phyloP scores from a whole-genome alignment of 78 protist genomes.

The Dictyostelium discoideum region dicty_2.7 NC_007088.5:6017001-6017500 shows the following conservation, averaged over 20 bases:
- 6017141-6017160: not conserved
- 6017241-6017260: not conserved
- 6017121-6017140: not conserved
- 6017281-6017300: not conserved
- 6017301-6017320: constrained; percentile 9
- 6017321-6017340: constrained; percentile 17
- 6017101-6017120: too few relatives aligned
- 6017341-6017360: not conserved
- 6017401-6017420: not conserved
- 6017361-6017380: not conserved
- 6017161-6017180: not conserved
- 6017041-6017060: too few relatives aligned
- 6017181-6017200: constrained; percentile 11
- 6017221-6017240: not conserved
- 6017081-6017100: too few relatives aligned
- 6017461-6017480: constrained; percentile 91
- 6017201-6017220: not conserved
- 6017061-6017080: too few relatives aligned
- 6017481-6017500: constrained; percentile 57
- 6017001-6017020: too few relatives aligned
- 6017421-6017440: constrained; percentile 24
- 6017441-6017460: constrained; percentile 70
- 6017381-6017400: not conserved
- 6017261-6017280: not conserved
- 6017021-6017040: too few relatives aligned